Base-by-base conservation (phyloP, 2,329 filamentous ascomycete genomes). In the Hypoxylon sp. region DNA sequence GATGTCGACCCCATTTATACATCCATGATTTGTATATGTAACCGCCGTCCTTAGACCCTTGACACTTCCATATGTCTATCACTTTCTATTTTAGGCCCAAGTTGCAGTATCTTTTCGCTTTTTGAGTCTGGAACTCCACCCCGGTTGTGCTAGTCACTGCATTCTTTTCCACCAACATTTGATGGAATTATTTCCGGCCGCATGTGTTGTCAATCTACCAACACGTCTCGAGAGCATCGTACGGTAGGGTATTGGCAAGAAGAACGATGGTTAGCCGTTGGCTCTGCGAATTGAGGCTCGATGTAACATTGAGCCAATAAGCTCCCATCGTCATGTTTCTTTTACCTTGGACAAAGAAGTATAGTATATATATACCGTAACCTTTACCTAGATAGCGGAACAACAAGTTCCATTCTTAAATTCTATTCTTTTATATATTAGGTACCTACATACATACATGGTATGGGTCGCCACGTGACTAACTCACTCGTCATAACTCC, bases 261-360 rank as follows among this genome's bases (percentile, higher is more conserved):
- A 47, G n/a, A 35, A 13, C 46, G 19, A n/a, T 39, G 31, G 24
- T 50, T 19, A 37, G 22, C 44, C 19, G 55, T 47, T 31, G 33
- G 39, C 37, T n/a, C 37, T 46, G 13, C 37, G 37, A 33, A 57
- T 29, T 35, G 54, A 47, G 13, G 47, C 37, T 60, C 39, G 37
- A 60, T 53, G 58, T 35, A 52, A 53, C 48, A 26, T 13, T 60
- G 24, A 47, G 11, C 58, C 48, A 52, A 33, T 37, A 39, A 22
- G 19, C n/a, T 31, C 29, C 19, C 19, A 22, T 22, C 19, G 19
- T 22, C 19, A 22, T 22, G 19, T 22, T 22, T 22, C 19, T 22
- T 22, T 22, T 22, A 22, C 19, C 19, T 22, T 22, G 19, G 19
- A 22, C 19, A 22, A 22, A 22, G 19, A 22, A 22, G 19, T 22